A percentile compares a stretch with the other conserved stretches of the same genome.
Conservation (phyloP, 1,284 basidiomycete genomes). For the Golubevia pallescens region DNA sequence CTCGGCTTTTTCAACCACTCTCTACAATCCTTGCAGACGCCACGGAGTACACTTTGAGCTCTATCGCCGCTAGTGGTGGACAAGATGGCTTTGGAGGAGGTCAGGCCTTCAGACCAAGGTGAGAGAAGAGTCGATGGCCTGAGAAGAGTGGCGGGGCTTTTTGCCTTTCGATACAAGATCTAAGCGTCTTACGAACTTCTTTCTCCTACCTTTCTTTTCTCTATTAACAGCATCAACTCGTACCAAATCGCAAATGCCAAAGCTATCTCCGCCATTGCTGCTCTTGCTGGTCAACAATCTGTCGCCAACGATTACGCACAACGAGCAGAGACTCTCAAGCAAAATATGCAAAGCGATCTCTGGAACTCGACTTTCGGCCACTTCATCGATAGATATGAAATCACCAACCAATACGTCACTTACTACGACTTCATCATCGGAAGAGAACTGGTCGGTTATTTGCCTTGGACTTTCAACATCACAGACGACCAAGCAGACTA, state of each 20-base stretch:
- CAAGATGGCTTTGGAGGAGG: conserved; percentile 39
- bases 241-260: conserved; percentile 9
- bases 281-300: conserved; percentile 2
- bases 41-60: conserved; percentile 12
- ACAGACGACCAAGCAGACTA: conserved; percentile 5
- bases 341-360: conserved; percentile 7
- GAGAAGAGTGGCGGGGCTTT: too few relatives aligned
- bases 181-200: too few relatives aligned
- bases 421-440: conserved; percentile 11
- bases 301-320: neutral
- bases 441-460: conserved; percentile 9
- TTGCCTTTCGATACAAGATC: too few relatives aligned
- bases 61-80: conserved; percentile 27
- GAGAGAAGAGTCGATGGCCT: neutral
- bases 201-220: too few relatives aligned
- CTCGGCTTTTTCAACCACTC: neutral
- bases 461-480: conserved; percentile 11
- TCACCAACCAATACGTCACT: conserved; percentile 11
- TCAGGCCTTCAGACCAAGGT: conserved; percentile 9
- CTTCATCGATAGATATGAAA: conserved; percentile 11
- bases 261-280: conserved; percentile 8
- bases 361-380: conserved; percentile 9
- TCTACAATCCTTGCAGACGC: conserved; percentile 3
- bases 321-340: conserved; percentile 6
- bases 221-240: conserved; percentile 7